phyloP scores from a whole-genome alignment of 768 basidiomycete species.

The Mycena floridula region DNA sequence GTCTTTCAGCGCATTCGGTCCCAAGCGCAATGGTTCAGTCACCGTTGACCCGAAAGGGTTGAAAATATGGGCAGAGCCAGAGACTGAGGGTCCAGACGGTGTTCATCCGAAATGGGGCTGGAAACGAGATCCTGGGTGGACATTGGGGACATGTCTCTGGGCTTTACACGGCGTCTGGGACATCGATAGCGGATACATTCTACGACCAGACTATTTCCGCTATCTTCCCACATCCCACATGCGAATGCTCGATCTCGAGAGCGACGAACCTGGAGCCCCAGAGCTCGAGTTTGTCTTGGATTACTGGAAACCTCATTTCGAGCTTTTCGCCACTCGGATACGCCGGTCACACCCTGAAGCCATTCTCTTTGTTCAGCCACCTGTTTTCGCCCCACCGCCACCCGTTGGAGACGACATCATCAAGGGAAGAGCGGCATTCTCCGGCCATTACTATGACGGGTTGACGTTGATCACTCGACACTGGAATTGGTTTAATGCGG shows the following conservation, averaged over 20 bases:
- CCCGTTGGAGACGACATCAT: slow-evolving; percentile 45
- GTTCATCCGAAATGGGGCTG: slow-evolving; percentile 75
- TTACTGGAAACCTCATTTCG: slow-evolving; percentile 75
- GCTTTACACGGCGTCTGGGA: slow-evolving; percentile 91
- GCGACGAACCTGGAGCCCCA: slow-evolving; percentile 12
- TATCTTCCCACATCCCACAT: slow-evolving; percentile 25
- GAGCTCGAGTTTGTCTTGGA: slow-evolving; percentile 67
- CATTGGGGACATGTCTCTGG: slow-evolving; percentile 79
- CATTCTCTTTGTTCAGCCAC: slow-evolving; percentile 87
- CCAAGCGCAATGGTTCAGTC: slow-evolving; percentile 63
- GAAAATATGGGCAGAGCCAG: slow-evolving; percentile 70
- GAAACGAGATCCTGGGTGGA: slow-evolving; percentile 66
- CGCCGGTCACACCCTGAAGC: slow-evolving; percentile 69
- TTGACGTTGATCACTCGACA: slow-evolving; percentile 88
- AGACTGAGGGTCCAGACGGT: slow-evolving; percentile 38
- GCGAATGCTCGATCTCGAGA: background rate
- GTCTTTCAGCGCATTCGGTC: slow-evolving; percentile 76
- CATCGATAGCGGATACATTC: slow-evolving; percentile 53
- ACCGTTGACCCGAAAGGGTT: slow-evolving; percentile 81
- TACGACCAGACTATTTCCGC: slow-evolving; percentile 74
- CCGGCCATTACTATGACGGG: slow-evolving; percentile 92
- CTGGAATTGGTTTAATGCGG: slow-evolving; percentile 95
- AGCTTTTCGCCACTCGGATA: slow-evolving; percentile 49
- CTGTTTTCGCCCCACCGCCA: slow-evolving; percentile 84
- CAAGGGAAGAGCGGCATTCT: slow-evolving; percentile 64